A percentile compares a stretch with the other conserved stretches of the same genome.
Conservation (phyloP, 805 yeast species). For the Candida tibetensis region DNA sequence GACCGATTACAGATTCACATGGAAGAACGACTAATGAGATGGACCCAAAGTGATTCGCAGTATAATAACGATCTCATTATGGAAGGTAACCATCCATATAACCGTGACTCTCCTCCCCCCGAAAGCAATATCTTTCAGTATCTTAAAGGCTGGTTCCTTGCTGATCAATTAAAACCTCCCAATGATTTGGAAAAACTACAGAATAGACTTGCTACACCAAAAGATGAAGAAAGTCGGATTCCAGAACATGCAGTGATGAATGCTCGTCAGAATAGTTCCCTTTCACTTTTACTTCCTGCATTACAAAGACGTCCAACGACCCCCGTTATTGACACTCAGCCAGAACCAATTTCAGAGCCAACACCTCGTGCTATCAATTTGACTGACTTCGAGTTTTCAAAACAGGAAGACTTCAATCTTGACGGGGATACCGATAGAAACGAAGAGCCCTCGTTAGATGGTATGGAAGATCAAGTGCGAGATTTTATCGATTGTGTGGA, state of each 20-base stretch:
- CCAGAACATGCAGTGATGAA: too few species aligned
- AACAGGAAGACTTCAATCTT: constrained; percentile 1
- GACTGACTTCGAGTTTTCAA: background rate
- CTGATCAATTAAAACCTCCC: too few species aligned
- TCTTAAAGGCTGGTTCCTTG: constrained; percentile 6
- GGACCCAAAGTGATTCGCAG: constrained; percentile 34
- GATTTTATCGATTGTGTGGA: background rate
- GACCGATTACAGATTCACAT: constrained; percentile 24
- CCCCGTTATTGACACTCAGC: too few species aligned
- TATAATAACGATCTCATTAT: constrained; percentile 24
- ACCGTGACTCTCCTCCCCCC: constrained; percentile 4
- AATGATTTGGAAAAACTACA: too few species aligned
- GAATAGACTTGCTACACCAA: too few species aligned
- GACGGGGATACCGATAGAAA: background rate
- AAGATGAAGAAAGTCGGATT: too few species aligned
- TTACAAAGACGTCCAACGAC: constrained; percentile 1
- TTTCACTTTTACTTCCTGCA: background rate
- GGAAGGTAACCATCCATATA: constrained; percentile 32
- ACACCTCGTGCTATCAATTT: background rate
- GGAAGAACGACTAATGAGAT: constrained; percentile 31
- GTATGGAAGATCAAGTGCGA: background rate
- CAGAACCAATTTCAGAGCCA: background rate
- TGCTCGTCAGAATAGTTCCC: background rate
- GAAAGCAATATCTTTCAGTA: constrained; percentile 1
- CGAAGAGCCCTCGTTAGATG: background rate